Base-by-base conservation (phyloP, 1,284 basidiomycete species). In the Ceratobasidium sp. region DNA sequence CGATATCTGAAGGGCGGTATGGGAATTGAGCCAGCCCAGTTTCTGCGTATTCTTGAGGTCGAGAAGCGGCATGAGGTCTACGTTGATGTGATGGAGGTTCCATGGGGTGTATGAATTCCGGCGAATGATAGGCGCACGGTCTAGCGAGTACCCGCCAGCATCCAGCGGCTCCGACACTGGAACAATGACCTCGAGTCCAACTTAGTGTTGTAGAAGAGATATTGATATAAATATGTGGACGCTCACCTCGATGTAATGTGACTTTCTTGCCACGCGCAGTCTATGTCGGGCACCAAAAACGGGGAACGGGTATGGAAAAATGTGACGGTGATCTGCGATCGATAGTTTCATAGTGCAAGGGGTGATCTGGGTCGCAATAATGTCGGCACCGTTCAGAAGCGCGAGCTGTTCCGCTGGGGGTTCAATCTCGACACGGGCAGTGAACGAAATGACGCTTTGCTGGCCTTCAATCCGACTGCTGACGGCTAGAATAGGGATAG, bases 101-200 rank as follows among this genome's bases (percentile, higher is more conserved):
- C 83, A 84, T 20, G 83, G 76, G 1, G 60, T 49, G 20, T 28
- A 49, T 15, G 7, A 26, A 7, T 39, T 13, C 0, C 20, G 7
- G 1, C 28, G 64, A 10, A 66, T 45, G 10, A 80, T 67, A 0
- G 85, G 83, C 76, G 86, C 85, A 37, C 80, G 84, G 66, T 84
- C 84, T 23, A 83, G 58, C 3, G 81, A 73, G 23, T 78, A 71
- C 5, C 79, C 76, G 8, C 81, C 83, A 58, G 35, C 1, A 11
- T 79, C 80, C 64, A 82, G 81, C 1, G 82, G 81, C 0, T 79
- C 79, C 4, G 35, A 79, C 60, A 82, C 28, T 4, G 81, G 80
- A 10, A 80, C 81, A 66, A 82, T 81, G 28, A 85, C 63, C 86
- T 84, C 49, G 8, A 35, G 23, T 39, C 10, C 4, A 56, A 15